Evolutionary conservation across 257 asterid species (phyloP), one percentile per base, ranked within the genome.

Genomic region (Solanum virginianum): DNA sequence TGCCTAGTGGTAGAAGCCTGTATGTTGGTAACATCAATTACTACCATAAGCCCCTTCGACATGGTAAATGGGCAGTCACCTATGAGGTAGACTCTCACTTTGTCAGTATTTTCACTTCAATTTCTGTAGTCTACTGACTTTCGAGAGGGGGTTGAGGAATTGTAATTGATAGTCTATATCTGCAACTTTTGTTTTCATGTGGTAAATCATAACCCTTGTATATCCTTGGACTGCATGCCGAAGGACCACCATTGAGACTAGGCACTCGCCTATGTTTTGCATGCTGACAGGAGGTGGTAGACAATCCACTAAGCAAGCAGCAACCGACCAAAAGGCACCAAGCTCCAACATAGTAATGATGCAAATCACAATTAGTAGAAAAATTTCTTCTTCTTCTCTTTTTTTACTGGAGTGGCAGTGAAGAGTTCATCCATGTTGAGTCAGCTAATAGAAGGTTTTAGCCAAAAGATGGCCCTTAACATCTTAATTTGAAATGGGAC

Each of bases 51-150:
- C 98, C 99, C 88, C 89, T 95, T 84, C 89, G 99, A 70, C 93
- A 93, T 88, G 98, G 99, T 86, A 96, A 96, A 95, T 96, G 98
- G 98, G 98, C 98, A n/a, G 98, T 96, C 80, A 93, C 97, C 17
- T 96, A 94, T 89, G 98, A 95, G 98, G 99, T 95, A 87, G 66
- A 85, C 45, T 79, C 82, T 79, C 65, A 29, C 47, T 53, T 54
- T 5, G 2, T 79, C 17, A 79, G 45, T 79, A 79, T 79, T 53
- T 26, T 47, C 36, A 10, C 49, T 51, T 26, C 65, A 77, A 53
- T 51, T 70, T 16, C 26, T 79, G 49, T 53, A 51, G 65, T 26
- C 47, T 51, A 16, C 65, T 29, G 47, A 53, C 10, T 26, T 51
- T 54, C 82, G 3, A 18, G n/a, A 63, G 2, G 71, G 71, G 71